These are phyloP conservation scores for Moniliophthora roreri DNA, from an alignment of 1,284 basidiomycete genomes.

Conservation along the genomic window DNA sequence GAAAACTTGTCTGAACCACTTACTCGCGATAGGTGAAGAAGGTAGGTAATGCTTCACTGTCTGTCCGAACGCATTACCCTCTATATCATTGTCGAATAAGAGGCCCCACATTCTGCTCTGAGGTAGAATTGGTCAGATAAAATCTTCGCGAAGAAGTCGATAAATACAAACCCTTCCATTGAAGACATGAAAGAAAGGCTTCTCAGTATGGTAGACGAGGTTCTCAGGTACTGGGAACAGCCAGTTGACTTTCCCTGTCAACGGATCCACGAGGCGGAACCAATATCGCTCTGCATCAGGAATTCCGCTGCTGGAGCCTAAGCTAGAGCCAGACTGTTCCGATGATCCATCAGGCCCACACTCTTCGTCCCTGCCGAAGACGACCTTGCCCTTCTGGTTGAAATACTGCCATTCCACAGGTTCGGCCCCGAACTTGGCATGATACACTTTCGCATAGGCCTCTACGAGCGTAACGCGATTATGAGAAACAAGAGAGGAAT, in stretches of 20 bases:
- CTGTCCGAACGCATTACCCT: conserved; percentile 55
- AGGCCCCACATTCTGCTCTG: conserved; percentile 83
- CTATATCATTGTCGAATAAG: conserved; percentile 65
- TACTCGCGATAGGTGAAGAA: conserved; percentile 23
- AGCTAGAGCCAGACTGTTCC: background rate
- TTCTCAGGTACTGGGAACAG: conserved; percentile 81
- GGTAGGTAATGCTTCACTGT: conserved; percentile 48
- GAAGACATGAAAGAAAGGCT: conserved; percentile 92
- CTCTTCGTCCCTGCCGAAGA: conserved; percentile 61
- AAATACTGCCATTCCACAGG: conserved; percentile 67
- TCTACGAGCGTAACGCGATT: background rate
- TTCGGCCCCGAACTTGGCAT: conserved; percentile 47
- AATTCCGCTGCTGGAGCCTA: conserved; percentile 3
- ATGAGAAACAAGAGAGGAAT: background rate
- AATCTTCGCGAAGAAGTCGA: background rate
- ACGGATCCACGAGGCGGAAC: conserved; percentile 76
- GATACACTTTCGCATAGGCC: conserved; percentile 46
- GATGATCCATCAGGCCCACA: background rate
- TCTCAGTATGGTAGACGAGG: conserved; percentile 84
- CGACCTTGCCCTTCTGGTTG: conserved; percentile 69
- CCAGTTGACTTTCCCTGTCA: conserved; percentile 81
- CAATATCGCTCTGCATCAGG: conserved; percentile 29
- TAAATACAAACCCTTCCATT: conserved; percentile 68
- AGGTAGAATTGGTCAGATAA: conserved; percentile 9
- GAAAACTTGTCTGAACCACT: background rate